These are phyloP conservation scores for Fusarium verticillioides DNA, from an alignment of 2,329 filamentous ascomycete species.

Conservation along the genomic window DNA sequence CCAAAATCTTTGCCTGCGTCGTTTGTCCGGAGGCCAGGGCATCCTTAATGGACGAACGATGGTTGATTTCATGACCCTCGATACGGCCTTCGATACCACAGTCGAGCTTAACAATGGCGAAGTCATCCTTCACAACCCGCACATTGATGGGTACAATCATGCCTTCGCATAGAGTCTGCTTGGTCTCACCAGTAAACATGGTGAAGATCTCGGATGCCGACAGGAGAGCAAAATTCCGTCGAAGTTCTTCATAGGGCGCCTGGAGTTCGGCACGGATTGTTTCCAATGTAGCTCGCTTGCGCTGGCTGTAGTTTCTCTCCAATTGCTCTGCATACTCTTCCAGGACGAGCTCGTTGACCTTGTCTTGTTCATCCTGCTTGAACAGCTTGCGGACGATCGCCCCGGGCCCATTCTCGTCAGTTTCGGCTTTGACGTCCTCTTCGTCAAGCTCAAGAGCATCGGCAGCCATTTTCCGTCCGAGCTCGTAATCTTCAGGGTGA, in stretches of 20 bases:
- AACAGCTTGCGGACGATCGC: conserved; percentile 96
- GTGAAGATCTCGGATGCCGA: conserved; percentile 86
- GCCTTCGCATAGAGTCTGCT: conserved; percentile 81
- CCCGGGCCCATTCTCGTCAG: conserved; percentile 86
- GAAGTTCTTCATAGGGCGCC: conserved; percentile 92
- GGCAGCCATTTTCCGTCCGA: conserved; percentile 97
- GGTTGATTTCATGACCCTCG: conserved; percentile 83
- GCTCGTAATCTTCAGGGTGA: conserved; percentile 97
- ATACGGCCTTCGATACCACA: conserved; percentile 93
- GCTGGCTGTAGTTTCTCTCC: conserved; percentile 90
- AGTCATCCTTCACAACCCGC: conserved; percentile 88
- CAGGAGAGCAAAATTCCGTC: conserved; percentile 79
- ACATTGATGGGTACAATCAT: conserved; percentile 95
- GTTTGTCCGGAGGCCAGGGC: conserved; percentile 85
- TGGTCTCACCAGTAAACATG: conserved; percentile 95
- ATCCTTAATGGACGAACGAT: conserved; percentile 76
- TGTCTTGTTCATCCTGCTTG: conserved; percentile 91
- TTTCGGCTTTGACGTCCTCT: conserved; percentile 96
- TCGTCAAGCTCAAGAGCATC: conserved; percentile 97
- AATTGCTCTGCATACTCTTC: conserved; percentile 98
- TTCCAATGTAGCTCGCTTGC: conserved; percentile 94
- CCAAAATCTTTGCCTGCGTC: conserved; percentile 86
- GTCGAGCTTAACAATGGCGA: conserved; percentile 92
- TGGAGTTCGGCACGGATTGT: conserved; percentile 95
- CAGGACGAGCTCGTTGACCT: conserved; percentile 94